Base-by-base conservation (phyloP, 2,329 filamentous ascomycete genomes). In the Ceratocystis cubensis region DNA sequence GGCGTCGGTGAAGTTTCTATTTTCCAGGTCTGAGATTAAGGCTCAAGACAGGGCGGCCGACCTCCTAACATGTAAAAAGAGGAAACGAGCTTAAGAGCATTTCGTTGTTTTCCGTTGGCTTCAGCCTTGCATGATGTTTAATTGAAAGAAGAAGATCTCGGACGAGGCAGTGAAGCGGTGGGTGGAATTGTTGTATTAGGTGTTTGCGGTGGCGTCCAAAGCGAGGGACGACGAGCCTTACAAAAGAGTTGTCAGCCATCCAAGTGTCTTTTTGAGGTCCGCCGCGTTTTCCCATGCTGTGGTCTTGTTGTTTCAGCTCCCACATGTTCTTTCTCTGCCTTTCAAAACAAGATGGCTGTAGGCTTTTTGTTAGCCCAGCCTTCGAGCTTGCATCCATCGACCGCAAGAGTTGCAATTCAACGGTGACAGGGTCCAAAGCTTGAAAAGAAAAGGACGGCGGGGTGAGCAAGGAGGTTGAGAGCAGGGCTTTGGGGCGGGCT, bases 21-120 rank as follows among this genome's bases (percentile, higher is more conserved):
- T n/a, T 10, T 28, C 28, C 20, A 53, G 56, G 56, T 37, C 25
- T 59, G 56, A 59, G 56, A 59, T 59, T 59, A 59, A 59, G 56
- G 28, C 56, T 37, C 33, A 30, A 59, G 56, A 59, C 56, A 37
- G 17, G 17, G 28, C 30, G 3, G 15, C 2, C 15, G 20, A 56
- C 6, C 56, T 59, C 56, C 56, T 59, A 5, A 25, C 56, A 59
- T 59, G 22, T 22, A 28, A 10, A 37, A 7, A 33, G 20, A 25
- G 48, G 10, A 53, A 53, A 28, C 10, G 48, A 53, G 48, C 25
- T 25, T 28, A 13, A 53, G 48, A 10, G 22, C 15, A 6, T 53
- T 53, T 25, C n/a, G 4, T 53, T 15, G 22, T 53, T 15, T 28
- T 53, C 48, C 10, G 8, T 17, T 25, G 48, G 22, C 48, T 22